These are phyloP conservation scores for Beauveria sp. DNA, from an alignment of 2,329 filamentous ascomycete species.

Conservation along the genomic window DNA sequence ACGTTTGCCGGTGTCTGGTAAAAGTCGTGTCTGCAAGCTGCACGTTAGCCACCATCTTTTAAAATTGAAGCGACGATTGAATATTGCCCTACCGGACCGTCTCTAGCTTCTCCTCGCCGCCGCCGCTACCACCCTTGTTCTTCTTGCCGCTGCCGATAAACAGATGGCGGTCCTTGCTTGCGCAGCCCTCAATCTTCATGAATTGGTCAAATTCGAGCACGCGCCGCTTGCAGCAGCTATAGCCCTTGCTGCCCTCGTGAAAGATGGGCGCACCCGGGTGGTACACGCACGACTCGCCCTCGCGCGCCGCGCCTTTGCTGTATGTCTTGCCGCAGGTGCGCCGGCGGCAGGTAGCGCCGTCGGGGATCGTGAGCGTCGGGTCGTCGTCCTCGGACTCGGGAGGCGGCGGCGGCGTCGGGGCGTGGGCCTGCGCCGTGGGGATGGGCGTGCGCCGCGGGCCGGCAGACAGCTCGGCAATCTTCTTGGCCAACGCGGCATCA, in stretches of 20 bases:
- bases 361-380: slow-evolving; percentile 61
- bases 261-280: slow-evolving; percentile 91
- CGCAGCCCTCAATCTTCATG: slow-evolving; percentile 89
- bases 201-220: slow-evolving; percentile 98
- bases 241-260: slow-evolving; percentile 97
- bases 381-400: slow-evolving; percentile 87
- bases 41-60: background rate
- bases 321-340: slow-evolving; percentile 65
- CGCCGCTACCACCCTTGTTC: slow-evolving; percentile 32
- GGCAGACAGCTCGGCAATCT: slow-evolving; percentile 47
- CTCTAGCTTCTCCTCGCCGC: slow-evolving; percentile 67
- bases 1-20: slow-evolving; percentile 85
- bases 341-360: slow-evolving; percentile 69
- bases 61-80: background rate
- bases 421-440: slow-evolving; percentile 33
- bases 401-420: slow-evolving; percentile 50
- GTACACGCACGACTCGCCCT: slow-evolving; percentile 72
- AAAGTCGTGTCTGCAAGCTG: slow-evolving; percentile 58
- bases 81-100: slow-evolving; percentile 58
- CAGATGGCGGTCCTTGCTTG: slow-evolving; percentile 71
- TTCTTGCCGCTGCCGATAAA: slow-evolving; percentile 76
- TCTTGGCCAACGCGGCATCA: slow-evolving; percentile 33
- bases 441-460: slow-evolving; percentile 31
- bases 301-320: slow-evolving; percentile 49
- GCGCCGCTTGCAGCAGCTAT: slow-evolving; percentile 90